Base-by-base conservation (phyloP, 768 basidiomycete genomes). In the Hygrophorus pudorinus region DNA sequence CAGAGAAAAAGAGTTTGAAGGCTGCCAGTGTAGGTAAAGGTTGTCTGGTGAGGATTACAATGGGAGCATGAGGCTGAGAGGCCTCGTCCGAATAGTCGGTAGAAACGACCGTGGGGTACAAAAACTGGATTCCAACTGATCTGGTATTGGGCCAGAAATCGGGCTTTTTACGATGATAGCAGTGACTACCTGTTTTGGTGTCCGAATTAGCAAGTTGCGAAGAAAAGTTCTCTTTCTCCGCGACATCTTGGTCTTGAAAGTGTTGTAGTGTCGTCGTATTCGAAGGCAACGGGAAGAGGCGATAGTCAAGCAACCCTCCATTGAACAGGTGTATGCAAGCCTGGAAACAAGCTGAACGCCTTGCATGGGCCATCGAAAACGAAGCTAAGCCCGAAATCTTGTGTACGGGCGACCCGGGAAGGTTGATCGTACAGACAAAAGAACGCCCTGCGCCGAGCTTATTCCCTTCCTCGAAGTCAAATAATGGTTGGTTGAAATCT, bases 31-130 rank as follows among this genome's bases (percentile, higher is more conserved):
- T 53, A 2, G 87, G 85, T 5, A 89, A 63, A 12, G 84, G 81
- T 18, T 68, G 65, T 36, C 79, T 71, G 6, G 85, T 84, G 32
- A 91, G 65, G 29, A 91, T 56, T 13, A 78, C 56, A 44, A 91
- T 62, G 2, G 85, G 79, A 9, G 70, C 72, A 51, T 76, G 72
- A n/a, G 61, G 48, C 42, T 63, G 58, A 18, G 56, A 53, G 20
- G 58, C 59, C 11, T 57, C 51, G 24, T 56, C 59, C 14, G 60
- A 50, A 9, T 58, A 57, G 9, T 61, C 56, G 3, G 69, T 57
- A 40, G 66, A 56, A 32, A 87, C 62, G 27, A 84, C 59, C 6
- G 71, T 69, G 2, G 83, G 80, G 55, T 77, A 81, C n/a, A 83
- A 67, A 27, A 49, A 41, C 30, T 21, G 49, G n/a, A 48, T 53